These are phyloP conservation scores for Fusarium dlaminii DNA, from an alignment of 2,329 filamentous ascomycete species.

Conservation along the genomic window DNA sequence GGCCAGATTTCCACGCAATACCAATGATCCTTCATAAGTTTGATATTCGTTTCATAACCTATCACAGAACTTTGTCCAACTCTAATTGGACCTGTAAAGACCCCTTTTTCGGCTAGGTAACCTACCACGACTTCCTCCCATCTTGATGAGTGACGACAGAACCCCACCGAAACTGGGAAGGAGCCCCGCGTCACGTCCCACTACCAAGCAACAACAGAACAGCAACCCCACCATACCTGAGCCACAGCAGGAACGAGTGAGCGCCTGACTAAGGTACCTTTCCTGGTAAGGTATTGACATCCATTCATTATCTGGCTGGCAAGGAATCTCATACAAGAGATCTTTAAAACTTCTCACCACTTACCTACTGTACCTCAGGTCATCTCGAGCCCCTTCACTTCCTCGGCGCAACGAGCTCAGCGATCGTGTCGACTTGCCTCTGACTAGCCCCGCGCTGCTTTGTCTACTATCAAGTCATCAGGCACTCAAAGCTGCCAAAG, in stretches of 20 bases:
- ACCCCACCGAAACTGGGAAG: constrained; percentile 24
- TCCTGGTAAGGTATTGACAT: not conserved
- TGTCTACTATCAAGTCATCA: constrained; percentile 11
- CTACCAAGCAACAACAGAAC: constrained; percentile 16
- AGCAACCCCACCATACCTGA: constrained; percentile 23
- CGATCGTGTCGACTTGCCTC: not conserved
- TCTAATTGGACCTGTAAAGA: constrained; percentile 6
- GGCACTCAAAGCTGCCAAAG: constrained; percentile 8
- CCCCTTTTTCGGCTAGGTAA: constrained; percentile 12
- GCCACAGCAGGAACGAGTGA: constrained; percentile 13
- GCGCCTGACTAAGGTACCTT: constrained; percentile 18
- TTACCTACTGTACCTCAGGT: not conserved
- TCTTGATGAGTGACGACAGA: constrained; percentile 29
- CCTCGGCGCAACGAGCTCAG: not conserved
- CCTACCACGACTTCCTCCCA: not conserved
- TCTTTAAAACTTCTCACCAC: not conserved
- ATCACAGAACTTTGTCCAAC: constrained; percentile 18
- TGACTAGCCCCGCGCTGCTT: constrained; percentile 4
- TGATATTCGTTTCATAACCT: constrained; percentile 15
- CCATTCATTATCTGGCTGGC: not conserved
- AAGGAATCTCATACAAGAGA: not conserved
- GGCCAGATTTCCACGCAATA: not conserved
- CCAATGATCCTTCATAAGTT: constrained; percentile 5
- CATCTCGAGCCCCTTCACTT: not conserved
- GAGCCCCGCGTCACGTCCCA: constrained; percentile 27